Conservation (phyloP, 352 stramenopile genomes). For the Phytophthora cryptogea region DNA sequence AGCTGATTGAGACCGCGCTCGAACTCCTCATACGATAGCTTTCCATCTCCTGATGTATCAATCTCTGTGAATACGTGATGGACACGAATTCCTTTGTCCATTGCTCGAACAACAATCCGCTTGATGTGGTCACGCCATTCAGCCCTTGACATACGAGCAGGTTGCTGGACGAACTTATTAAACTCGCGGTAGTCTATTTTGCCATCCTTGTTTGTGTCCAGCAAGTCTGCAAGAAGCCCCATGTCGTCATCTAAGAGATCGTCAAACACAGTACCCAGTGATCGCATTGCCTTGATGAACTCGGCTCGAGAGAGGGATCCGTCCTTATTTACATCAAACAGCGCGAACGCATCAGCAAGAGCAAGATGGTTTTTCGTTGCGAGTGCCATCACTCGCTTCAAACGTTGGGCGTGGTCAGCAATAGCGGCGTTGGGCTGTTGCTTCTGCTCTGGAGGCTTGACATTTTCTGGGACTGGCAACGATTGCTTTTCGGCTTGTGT, state of each 20-base stretch:
- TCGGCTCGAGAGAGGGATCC: conserved; percentile 49
- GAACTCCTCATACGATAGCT: conserved; percentile 62
- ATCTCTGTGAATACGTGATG: conserved; percentile 73
- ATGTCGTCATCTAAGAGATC: conserved; percentile 51
- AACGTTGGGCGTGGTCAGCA: conserved; percentile 29
- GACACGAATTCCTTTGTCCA: conserved; percentile 61
- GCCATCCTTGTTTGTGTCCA: conserved; percentile 58
- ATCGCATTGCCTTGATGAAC: conserved; percentile 52
- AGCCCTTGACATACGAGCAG: conserved; percentile 10
- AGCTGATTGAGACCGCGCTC: conserved; percentile 54
- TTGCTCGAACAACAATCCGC: conserved; percentile 50
- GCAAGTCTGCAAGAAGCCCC: conserved; percentile 26
- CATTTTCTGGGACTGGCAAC: not conserved
- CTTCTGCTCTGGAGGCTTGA: conserved; percentile 1
- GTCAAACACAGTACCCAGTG: conserved; percentile 48
- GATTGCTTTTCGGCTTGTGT: conserved; percentile 2
- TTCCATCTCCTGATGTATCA: conserved; percentile 63
- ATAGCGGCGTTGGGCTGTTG: not conserved
- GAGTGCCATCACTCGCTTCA: conserved; percentile 44
- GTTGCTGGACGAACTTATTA: conserved; percentile 37
- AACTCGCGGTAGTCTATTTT: conserved; percentile 55
- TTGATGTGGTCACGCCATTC: conserved; percentile 57
- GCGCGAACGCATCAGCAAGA: conserved; percentile 41
- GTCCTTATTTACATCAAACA: conserved; percentile 53
- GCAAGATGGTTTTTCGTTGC: conserved; percentile 37